A percentile compares a stretch with the other conserved stretches of the same genome.
Conservation (phyloP, 768 basidiomycete species). For the Grammothele lineata region DNA sequence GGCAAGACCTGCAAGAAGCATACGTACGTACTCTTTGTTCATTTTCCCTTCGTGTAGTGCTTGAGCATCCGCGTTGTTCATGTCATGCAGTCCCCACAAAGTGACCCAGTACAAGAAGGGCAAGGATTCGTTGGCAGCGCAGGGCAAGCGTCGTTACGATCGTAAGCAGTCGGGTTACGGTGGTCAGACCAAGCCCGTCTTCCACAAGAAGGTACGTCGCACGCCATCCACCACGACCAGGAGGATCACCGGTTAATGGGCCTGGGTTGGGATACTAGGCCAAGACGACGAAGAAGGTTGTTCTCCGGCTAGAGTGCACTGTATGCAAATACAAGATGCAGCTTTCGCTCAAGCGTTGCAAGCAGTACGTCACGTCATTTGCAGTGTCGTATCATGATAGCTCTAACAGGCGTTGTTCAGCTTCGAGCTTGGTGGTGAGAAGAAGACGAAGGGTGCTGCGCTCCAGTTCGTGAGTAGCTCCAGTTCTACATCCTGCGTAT, state of each 20-base stretch:
- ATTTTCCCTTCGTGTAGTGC: not conserved
- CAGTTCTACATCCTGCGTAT: not conserved
- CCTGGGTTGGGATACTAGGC: constrained; percentile 46
- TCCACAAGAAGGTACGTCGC: constrained; percentile 94
- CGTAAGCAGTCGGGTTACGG: constrained; percentile 98
- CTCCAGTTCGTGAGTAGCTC: constrained; percentile 78
- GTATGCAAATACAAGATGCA: constrained; percentile 99
- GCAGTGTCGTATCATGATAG: too few relatives aligned
- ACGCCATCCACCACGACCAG: too few relatives aligned
- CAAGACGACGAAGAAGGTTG: constrained; percentile 99
- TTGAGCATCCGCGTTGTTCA: constrained; percentile 8
- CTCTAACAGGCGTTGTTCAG: constrained; percentile 32
- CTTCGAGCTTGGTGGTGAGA: constrained; percentile 99
- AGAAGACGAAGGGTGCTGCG: constrained; percentile 98
- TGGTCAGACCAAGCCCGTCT: constrained; percentile 99
- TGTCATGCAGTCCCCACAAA: constrained; percentile 79
- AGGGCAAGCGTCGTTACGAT: constrained; percentile 99
- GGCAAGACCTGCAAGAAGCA: constrained; percentile 96
- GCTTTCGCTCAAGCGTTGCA: constrained; percentile 95
- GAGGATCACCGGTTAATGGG: not conserved
- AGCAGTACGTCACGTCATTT: constrained; percentile 71
- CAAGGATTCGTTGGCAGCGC: constrained; percentile 95
- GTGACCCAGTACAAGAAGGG: constrained; percentile 99
- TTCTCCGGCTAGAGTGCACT: constrained; percentile 95
- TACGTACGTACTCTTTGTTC: constrained; percentile 63